Conservation (phyloP, 441 rosid genomes). For the Pelargonium cotyledonis region DNA sequence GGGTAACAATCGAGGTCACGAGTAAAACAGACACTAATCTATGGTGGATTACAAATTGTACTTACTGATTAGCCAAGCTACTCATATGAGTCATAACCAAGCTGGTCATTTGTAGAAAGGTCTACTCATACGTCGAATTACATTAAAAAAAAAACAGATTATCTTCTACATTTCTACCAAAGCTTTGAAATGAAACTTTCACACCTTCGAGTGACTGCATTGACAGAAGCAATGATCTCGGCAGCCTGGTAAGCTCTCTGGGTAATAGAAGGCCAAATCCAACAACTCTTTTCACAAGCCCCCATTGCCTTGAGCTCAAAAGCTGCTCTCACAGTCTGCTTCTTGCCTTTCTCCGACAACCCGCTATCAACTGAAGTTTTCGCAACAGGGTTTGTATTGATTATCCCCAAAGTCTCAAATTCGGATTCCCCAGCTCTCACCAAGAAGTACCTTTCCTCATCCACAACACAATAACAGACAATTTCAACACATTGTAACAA, state of each 20-base stretch:
- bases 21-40: too few relatives aligned
- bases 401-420: conserved; percentile 66
- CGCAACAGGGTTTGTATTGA: conserved; percentile 79
- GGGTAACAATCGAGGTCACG: background rate
- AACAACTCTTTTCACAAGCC: conserved; percentile 70
- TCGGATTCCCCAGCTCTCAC: conserved; percentile 93
- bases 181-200: background rate
- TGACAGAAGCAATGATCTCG: conserved; percentile 72
- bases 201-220: conserved; percentile 66
- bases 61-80: background rate
- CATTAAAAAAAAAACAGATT: background rate
- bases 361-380: conserved; percentile 86
- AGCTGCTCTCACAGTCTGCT: conserved; percentile 62
- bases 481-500: too few relatives aligned
- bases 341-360: conserved; percentile 79
- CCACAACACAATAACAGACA: conserved; percentile 1
- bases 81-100: conserved; percentile 1
- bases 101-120: background rate
- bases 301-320: conserved; percentile 59
- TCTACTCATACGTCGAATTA: background rate
- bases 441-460: conserved; percentile 51
- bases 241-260: conserved; percentile 96
- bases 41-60: too few relatives aligned
- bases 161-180: background rate
- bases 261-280: conserved; percentile 97